phyloP scores from a whole-genome alignment of 306 rosid genomes.

The Dryas alaskensis region DNA sequence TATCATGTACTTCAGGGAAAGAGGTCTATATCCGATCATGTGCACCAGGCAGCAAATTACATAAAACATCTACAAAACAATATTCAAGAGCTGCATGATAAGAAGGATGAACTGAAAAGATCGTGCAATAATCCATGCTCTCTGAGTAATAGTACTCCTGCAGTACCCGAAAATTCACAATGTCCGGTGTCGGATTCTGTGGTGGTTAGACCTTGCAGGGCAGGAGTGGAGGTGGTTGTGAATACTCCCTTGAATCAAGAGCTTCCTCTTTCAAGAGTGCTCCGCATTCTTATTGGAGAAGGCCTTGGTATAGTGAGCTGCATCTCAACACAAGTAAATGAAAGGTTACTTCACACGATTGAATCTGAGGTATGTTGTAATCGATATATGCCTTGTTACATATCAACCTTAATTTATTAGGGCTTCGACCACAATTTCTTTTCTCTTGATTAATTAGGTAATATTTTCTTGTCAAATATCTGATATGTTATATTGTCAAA shows the following conservation, averaged over 20 bases:
- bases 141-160: neutral
- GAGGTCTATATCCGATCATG: conserved; percentile 50
- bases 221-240: conserved; percentile 38
- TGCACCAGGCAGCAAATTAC: conserved; percentile 36
- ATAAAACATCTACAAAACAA: conserved; percentile 34
- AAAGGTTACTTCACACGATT: conserved; percentile 31
- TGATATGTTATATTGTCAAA: no score
- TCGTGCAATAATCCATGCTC: neutral
- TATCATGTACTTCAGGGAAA: conserved; percentile 34
- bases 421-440: neutral
- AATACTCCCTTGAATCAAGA: conserved; percentile 29
- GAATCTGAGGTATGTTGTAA: conserved; percentile 33
- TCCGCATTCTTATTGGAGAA: conserved; percentile 29
- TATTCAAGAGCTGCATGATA: conserved; percentile 24
- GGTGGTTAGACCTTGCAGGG: conserved; percentile 14
- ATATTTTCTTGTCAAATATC: no score
- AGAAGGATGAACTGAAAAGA: conserved; percentile 35
- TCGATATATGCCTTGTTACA: neutral
- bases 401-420: neutral
- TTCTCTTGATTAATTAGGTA: neutral
- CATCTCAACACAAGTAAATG: conserved; percentile 30
- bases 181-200: neutral
- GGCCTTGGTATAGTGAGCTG: conserved; percentile 37
- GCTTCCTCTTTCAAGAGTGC: conserved; percentile 34
- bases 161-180: neutral